These are phyloP conservation scores for Papilionanthe hybrid DNA, from an alignment of 116 monocot species.

Conservation along the genomic window DNA sequence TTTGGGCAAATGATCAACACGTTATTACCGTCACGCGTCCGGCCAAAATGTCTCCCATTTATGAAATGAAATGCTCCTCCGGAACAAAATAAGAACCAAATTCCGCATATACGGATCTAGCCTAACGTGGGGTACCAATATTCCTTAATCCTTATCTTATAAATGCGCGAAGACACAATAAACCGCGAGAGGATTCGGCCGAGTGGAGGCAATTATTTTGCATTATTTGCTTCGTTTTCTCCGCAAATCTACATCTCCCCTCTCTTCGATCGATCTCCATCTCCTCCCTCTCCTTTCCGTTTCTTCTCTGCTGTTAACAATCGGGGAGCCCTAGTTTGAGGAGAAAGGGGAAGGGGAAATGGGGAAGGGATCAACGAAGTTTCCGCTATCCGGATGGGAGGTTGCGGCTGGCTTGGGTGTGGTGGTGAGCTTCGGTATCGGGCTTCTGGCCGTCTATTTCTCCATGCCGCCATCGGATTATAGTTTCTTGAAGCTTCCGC, in stretches of 20 bases:
- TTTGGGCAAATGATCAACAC: no score
- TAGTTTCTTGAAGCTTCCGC: constrained; percentile 91
- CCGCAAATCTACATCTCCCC: neutral
- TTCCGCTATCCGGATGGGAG: constrained; percentile 41
- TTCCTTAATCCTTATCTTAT: neutral
- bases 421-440: constrained; percentile 45
- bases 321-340: constrained; percentile 13
- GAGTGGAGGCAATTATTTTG: neutral
- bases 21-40: neutral
- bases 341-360: constrained; percentile 8
- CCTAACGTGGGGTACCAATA: neutral
- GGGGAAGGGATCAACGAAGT: constrained; percentile 26
- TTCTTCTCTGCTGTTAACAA: constrained; percentile 7
- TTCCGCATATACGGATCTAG: neutral
- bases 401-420: constrained; percentile 45
- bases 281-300: neutral
- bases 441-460: constrained; percentile 63
- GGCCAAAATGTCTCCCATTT: no score
- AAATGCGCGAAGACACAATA: neutral
- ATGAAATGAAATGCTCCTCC: neutral
- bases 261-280: neutral
- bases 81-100: neutral
- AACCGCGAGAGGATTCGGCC: neutral
- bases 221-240: neutral
- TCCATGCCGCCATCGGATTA: constrained; percentile 93